phyloP scores from a whole-genome alignment of 2,329 filamentous ascomycete species.

The Diaporthe helianthi region DNA sequence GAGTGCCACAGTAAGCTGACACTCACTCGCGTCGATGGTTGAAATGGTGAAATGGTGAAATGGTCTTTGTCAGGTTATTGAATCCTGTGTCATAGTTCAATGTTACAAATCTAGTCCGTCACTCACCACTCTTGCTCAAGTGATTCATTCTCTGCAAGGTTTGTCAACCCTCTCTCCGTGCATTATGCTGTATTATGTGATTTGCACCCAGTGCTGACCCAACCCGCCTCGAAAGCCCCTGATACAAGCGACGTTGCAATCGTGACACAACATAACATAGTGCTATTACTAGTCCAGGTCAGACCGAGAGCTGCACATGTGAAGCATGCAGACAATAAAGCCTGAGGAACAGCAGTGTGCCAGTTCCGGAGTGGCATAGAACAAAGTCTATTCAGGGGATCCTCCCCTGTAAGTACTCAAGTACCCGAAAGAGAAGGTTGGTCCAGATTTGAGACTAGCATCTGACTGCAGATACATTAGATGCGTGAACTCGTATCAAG shows the following conservation, averaged over 20 bases:
- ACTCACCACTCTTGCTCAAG: not conserved
- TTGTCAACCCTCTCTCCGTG: not conserved
- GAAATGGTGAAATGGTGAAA: no score
- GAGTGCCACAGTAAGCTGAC: not conserved
- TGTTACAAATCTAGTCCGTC: no score
- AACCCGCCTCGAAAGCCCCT: not conserved
- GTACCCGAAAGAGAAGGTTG: slow-evolving; percentile 16
- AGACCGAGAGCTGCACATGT: not conserved
- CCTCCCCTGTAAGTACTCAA: no score
- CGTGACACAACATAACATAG: not conserved
- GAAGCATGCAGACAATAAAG: slow-evolving; percentile 12
- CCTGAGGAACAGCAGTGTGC: slow-evolving; percentile 13
- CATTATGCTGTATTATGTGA: not conserved
- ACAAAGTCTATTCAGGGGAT: not conserved
- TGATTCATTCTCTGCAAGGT: not conserved
- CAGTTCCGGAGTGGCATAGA: not conserved
- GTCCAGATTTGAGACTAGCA: slow-evolving; percentile 17
- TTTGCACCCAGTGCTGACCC: not conserved
- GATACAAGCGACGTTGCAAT: not conserved
- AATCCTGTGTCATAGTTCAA: no score
- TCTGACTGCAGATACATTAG: slow-evolving; percentile 22
- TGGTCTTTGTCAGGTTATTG: no score
- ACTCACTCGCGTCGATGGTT: not conserved
- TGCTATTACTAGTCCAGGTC: not conserved
- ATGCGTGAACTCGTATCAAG: slow-evolving; percentile 17